phyloP scores from a whole-genome alignment of 371 early-diverging fungal species.

The Actinomucor elegans region DNA sequence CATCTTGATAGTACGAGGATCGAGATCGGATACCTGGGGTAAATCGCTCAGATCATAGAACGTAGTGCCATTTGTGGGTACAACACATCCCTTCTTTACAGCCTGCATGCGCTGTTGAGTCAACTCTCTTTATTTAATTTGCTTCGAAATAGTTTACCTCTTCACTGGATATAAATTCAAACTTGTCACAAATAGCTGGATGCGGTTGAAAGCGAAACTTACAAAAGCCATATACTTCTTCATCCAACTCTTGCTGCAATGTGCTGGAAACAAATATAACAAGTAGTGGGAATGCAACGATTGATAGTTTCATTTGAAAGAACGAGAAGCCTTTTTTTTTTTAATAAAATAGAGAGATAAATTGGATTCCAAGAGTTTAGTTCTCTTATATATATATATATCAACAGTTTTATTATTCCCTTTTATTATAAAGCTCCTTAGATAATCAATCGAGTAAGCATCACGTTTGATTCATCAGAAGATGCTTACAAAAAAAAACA shows the following conservation, averaged over 20 bases:
- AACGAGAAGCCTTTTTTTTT: no score
- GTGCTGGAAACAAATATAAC: neutral
- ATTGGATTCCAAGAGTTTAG: neutral
- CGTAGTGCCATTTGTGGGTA: constrained; percentile 24
- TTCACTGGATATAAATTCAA: constrained; percentile 19
- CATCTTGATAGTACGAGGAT: constrained; percentile 15
- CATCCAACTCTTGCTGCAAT: neutral
- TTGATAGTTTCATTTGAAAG: no score
- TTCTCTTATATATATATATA: neutral
- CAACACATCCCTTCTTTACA: constrained; percentile 18
- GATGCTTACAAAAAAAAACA: no score
- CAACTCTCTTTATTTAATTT: no score
- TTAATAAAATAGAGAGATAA: neutral
- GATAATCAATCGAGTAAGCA: no score
- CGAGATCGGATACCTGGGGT: constrained; percentile 16
- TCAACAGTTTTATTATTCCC: neutral
- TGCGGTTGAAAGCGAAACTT: constrained; percentile 4
- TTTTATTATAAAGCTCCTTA: neutral
- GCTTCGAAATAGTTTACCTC: no score
- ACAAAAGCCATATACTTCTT: constrained; percentile 13
- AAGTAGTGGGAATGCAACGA: no score
- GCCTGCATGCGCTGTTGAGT: no score
- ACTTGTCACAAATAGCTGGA: constrained; percentile 16
- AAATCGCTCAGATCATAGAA: constrained; percentile 30
- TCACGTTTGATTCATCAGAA: no score